phyloP scores from a whole-genome alignment of 169 alveolate genomes.

The Cryptosporidium xiaoi region DNA sequence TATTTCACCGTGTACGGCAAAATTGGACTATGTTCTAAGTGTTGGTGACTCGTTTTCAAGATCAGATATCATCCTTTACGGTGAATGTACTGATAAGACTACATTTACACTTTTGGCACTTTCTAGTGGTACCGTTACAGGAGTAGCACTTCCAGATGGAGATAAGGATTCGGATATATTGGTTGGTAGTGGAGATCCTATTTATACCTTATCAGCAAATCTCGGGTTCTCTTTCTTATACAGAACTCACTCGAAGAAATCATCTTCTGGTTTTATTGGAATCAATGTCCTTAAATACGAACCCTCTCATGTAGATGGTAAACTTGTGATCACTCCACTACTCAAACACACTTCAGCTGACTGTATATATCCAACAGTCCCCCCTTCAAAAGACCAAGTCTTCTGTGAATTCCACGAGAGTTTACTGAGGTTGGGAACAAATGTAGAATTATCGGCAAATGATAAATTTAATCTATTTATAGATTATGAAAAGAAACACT shows the following conservation, averaged over 20 bases:
- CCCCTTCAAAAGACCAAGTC: too few species aligned
- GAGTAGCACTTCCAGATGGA: not conserved
- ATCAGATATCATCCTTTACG: constrained; percentile 34
- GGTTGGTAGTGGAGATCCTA: not conserved
- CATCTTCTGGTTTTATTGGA: too few species aligned
- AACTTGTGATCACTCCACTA: too few species aligned
- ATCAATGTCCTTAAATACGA: too few species aligned
- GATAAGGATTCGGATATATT: not conserved
- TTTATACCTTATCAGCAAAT: not conserved
- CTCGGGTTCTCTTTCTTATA: not conserved
- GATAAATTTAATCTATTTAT: too few species aligned
- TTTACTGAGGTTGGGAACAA: too few species aligned
- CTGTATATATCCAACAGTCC: too few species aligned
- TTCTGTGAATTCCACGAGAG: too few species aligned
- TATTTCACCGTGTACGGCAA: constrained; percentile 14
- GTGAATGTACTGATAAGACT: constrained; percentile 5
- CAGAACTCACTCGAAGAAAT: not conserved
- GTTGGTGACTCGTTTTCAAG: not conserved
- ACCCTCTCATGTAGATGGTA: too few species aligned
- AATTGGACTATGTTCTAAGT: not conserved
- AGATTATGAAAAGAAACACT: too few species aligned
- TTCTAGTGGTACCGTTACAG: not conserved
- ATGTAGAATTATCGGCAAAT: too few species aligned
- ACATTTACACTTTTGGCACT: constrained; percentile 20
- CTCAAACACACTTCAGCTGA: too few species aligned